A percentile compares a stretch with the other conserved stretches of the same genome.
These are phyloP conservation scores for Triangularia verruculosa DNA, from an alignment of 2,329 filamentous ascomycete genomes.

Conservation along the genomic window DNA sequence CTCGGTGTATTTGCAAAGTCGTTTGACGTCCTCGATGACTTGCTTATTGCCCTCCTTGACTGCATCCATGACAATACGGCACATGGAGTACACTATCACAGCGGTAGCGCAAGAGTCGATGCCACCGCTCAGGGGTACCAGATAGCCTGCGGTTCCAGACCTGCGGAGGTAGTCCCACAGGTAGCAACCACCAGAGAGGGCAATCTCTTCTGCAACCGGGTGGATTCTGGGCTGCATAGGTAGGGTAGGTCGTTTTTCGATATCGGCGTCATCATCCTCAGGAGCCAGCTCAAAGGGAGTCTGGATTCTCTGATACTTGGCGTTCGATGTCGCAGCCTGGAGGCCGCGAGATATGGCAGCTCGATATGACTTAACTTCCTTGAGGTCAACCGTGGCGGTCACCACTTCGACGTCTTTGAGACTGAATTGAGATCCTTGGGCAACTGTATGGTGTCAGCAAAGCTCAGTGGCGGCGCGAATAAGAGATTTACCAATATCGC, in stretches of 20 bases:
- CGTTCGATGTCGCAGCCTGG: conserved; percentile 50
- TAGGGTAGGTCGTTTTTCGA: conserved; percentile 31
- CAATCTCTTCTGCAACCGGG: conserved; percentile 64
- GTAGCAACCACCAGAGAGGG: conserved; percentile 61
- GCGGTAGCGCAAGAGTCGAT: conserved; percentile 55
- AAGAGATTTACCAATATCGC: conserved; percentile 31
- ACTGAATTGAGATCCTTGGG: conserved; percentile 64
- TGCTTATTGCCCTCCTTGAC: conserved; percentile 43
- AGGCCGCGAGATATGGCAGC: conserved; percentile 54
- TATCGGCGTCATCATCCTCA: conserved; percentile 34
- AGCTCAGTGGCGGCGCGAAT: background rate
- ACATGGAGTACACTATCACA: conserved; percentile 46
- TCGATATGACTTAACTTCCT: conserved; percentile 65
- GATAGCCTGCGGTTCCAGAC: conserved; percentile 48
- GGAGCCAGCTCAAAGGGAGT: conserved; percentile 34
- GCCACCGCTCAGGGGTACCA: conserved; percentile 57
- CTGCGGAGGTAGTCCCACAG: conserved; percentile 55
- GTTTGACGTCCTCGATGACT: conserved; percentile 39
- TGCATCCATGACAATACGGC: conserved; percentile 52
- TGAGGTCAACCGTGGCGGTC: conserved; percentile 64
- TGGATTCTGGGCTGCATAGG: conserved; percentile 50
- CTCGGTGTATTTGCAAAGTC: conserved; percentile 34
- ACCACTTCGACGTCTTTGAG: conserved; percentile 64
- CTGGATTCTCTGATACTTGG: conserved; percentile 45
- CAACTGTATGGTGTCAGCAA: conserved; percentile 58